Evolutionary conservation across 345 rosid species (phyloP).

Genomic region (Pistacia atlantica): DNA sequence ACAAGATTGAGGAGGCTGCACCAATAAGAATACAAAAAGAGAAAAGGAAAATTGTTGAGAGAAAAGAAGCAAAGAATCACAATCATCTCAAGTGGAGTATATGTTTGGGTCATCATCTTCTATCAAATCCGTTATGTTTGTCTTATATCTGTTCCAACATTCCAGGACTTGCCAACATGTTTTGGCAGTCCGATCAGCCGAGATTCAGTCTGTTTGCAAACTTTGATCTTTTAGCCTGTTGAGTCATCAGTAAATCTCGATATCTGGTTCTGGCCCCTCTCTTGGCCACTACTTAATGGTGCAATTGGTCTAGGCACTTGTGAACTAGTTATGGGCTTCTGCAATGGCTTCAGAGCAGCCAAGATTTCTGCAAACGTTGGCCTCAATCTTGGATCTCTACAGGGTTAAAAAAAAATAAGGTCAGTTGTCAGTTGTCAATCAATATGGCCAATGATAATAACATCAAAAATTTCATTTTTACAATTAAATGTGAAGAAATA

Average conservation of each 20-base stretch:
- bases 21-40: conserved; percentile 21
- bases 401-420: background rate
- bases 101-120: conserved; percentile 20
- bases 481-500: too few relatives aligned
- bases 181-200: conserved; percentile 8
- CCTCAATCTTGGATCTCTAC: conserved; percentile 83
- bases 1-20: conserved; percentile 27
- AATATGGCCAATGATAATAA: background rate
- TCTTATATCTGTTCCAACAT: conserved; percentile 14
- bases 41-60: background rate
- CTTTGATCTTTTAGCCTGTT: conserved; percentile 23
- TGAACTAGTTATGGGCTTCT: conserved; percentile 58
- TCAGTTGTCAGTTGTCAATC: conserved; percentile 15
- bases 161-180: conserved; percentile 17
- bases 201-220: background rate
- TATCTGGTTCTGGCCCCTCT: conserved; percentile 28
- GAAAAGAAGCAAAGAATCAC: conserved; percentile 26
- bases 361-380: conserved; percentile 89
- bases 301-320: conserved; percentile 45
- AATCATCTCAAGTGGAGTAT: conserved; percentile 29
- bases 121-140: conserved; percentile 16
- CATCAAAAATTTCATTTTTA: too few relatives aligned
- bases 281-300: conserved; percentile 23
- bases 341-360: conserved; percentile 85
- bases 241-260: conserved; percentile 22